These are phyloP conservation scores for Aspergillus avenaceus DNA, from an alignment of 495 filamentous ascomycete genomes.

Conservation along the genomic window DNA sequence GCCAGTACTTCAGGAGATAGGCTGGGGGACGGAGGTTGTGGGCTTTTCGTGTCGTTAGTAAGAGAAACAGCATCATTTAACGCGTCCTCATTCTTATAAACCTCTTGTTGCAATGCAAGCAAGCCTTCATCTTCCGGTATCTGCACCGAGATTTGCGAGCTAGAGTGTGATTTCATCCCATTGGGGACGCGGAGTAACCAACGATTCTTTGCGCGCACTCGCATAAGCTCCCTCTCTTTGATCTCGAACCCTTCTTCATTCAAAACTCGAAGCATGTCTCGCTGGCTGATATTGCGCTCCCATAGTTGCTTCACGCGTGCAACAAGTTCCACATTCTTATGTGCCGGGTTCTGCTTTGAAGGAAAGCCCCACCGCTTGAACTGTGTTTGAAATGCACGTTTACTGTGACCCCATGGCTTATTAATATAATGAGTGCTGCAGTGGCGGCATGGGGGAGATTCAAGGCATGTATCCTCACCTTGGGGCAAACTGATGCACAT, in stretches of 20 bases:
- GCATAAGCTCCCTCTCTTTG: slow-evolving; percentile 62
- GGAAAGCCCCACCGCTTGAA: slow-evolving; percentile 79
- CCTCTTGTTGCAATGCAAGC: slow-evolving; percentile 38
- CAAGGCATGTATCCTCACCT: slow-evolving; percentile 42
- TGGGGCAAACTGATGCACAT: slow-evolving; percentile 57
- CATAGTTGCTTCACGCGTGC: slow-evolving; percentile 70
- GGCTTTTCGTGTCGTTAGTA: slow-evolving; percentile 14
- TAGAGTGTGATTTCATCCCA: slow-evolving; percentile 45
- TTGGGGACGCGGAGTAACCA: slow-evolving; percentile 60
- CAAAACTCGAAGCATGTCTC: slow-evolving; percentile 68
- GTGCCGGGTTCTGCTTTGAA: slow-evolving; percentile 62
- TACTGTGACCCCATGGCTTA: slow-evolving; percentile 41
- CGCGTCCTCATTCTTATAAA: slow-evolving; percentile 30
- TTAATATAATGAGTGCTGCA: neutral
- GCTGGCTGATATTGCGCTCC: slow-evolving; percentile 64
- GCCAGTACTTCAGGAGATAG: slow-evolving; percentile 49
- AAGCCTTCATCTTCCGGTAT: slow-evolving; percentile 38
- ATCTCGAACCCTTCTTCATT: slow-evolving; percentile 68
- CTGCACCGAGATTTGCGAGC: slow-evolving; percentile 14
- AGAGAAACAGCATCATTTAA: slow-evolving; percentile 24
- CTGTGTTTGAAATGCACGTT: slow-evolving; percentile 67
- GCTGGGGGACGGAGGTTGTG: slow-evolving; percentile 27
- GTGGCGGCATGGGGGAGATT: neutral
- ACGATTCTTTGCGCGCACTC: slow-evolving; percentile 60
- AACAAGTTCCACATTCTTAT: slow-evolving; percentile 62